Base-by-base conservation (phyloP, 2,329 filamentous ascomycete species). In the Aspergillus carbonarius region DNA sequence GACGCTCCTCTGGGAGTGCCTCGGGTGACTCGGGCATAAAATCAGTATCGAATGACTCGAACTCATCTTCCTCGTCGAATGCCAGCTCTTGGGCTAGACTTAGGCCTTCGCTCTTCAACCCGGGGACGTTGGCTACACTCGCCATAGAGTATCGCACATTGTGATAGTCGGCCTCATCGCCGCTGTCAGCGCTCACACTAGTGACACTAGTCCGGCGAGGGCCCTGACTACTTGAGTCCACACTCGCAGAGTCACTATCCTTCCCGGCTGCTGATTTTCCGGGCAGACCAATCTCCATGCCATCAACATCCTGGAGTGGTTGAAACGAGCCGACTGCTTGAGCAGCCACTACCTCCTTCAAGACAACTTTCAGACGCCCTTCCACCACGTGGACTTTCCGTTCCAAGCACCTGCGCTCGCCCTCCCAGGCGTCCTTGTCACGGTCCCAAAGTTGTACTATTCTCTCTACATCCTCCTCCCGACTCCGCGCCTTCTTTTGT, bases 11-110 rank as follows among this genome's bases (percentile, higher is more conserved):
- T 6, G 76, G 76, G 30, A 80, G 69, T 4, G 74, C 74, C 54
- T 74, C 73, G 8, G 75, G 75, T 9, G 76, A 79, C 5, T 70
- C 84, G 37, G 87, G 85, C 1, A 88, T 87, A 51, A 91, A 89
- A 46, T 88, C 83, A 62, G 93, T 88, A 35, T 89, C 88, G 62
- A 90, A 84, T 44, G 85, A 82, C 37, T 79, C 79, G 54, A 79
- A 66, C 47, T 80, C 80, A 32, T 93, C 91, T 57, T 93, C 90
- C 60, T 90, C 89, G 58, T 93, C 91, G 61, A 96, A 90, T 61
- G 91, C 88, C 55, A 99, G 83, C 76, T 99, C 95, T 67, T 98
- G 93, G 0, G 95, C 95, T 40, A 99, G 81, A 62, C 89, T 96
- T 59, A 92, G 76, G 1, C 89, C 90, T 66, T 86, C 87, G 4